phyloP scores from a whole-genome alignment of 345 rosid genomes.

The Ricinus communis region DNA sequence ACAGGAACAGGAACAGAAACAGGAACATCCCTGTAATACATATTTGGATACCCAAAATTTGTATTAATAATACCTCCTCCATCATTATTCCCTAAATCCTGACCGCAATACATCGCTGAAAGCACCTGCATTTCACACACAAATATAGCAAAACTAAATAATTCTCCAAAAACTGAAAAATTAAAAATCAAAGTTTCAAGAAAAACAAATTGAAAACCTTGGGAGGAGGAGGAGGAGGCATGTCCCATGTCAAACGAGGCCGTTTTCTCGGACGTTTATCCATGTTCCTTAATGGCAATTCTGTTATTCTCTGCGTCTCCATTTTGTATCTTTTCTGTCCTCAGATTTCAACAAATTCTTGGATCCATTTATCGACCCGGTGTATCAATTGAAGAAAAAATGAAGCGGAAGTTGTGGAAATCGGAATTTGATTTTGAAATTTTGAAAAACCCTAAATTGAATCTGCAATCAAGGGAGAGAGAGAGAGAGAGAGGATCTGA shows the following conservation, averaged over 20 bases:
- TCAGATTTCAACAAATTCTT: background rate
- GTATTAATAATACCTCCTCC: constrained; percentile 28
- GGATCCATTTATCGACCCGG: background rate
- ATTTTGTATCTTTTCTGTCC: constrained; percentile 17
- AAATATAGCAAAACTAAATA: background rate
- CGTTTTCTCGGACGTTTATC: constrained; percentile 77
- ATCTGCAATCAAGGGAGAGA: background rate
- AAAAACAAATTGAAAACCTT: constrained; percentile 35
- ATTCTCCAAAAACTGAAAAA: background rate
- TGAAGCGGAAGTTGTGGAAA: too few species aligned
- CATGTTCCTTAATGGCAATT: constrained; percentile 52
- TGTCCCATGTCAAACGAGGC: constrained; percentile 72
- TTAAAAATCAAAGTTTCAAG: background rate
- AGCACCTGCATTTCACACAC: constrained; percentile 38
- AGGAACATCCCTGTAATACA: constrained; percentile 43
- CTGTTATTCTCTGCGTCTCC: constrained; percentile 68
- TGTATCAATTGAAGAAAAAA: background rate
- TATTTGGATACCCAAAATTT: constrained; percentile 44
- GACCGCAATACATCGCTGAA: constrained; percentile 53
- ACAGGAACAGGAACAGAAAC: constrained; percentile 20
- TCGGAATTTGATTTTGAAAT: background rate
- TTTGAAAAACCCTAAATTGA: constrained; percentile 11
- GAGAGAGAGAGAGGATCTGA: background rate
- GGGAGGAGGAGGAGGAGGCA: constrained; percentile 42
- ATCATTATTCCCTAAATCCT: constrained; percentile 50